Base-by-base conservation (phyloP, 2,329 filamentous ascomycete genomes). In the Diaporthe sp. region DNA sequence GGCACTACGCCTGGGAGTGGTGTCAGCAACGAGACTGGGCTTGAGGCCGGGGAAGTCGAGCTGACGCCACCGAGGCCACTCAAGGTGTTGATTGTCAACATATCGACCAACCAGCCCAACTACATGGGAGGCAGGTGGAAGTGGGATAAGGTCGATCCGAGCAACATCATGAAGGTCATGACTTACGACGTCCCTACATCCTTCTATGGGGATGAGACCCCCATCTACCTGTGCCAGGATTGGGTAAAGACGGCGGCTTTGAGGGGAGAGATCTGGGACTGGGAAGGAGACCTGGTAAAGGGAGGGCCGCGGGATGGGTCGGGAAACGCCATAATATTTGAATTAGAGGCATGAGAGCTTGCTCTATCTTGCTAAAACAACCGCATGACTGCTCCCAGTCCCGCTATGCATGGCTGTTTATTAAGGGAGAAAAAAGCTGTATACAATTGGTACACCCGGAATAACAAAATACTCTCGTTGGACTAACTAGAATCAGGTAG, bases 231-330 rank as follows among this genome's bases (percentile, higher is more conserved):
- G 59, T 86, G 86, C 71, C 83, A 84, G 71, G 75, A 80, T 4
- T 86, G 83, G 82, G 81, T 86, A n/a, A 84, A 79, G 75, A 79
- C 81, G 15, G 82, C 81, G 30, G 83, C 85, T 6, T 75, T 87
- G 73, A 79, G 81, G 51, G 86, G 85, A n/a, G 83, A 79, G 53
- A 73, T 86, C 17, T 86, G 83, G 83, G 75, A 79, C 39, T 84
- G 82, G 81, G 63, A 79, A 37, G 69, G 72, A 10, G 35, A 61
- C 6, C 9, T 65, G 39, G 10, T 53, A 15, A 44, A 19, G 25
- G 63, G 42, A 32, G 37, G 12, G 15, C 30, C 42, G 22, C 37
- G 37, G 25, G 56, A 71, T n/a, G 44, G 32, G 5, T n/a, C 56
- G n/a, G 50, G 55, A 37, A 53, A 13, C 10, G 25, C 55, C 5